Evolutionary conservation across 495 filamentous ascomycete species (phyloP).

Genomic region (Aspergillus taichungensis): DNA sequence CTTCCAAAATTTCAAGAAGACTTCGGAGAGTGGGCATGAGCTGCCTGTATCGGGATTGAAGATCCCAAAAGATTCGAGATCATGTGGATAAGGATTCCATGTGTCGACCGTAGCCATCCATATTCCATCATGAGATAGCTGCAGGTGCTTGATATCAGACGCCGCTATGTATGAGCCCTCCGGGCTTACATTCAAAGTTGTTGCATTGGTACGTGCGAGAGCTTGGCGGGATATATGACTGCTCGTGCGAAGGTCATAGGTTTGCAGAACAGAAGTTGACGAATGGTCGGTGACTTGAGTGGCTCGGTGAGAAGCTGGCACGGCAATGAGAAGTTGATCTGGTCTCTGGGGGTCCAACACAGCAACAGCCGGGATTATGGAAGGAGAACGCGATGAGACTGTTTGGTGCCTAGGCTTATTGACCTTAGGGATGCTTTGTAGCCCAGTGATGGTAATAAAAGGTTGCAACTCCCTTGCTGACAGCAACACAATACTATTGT

Average conservation of each 20-base stretch:
- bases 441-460: conserved; percentile 68
- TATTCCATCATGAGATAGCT: conserved; percentile 65
- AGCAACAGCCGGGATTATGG: conserved; percentile 15
- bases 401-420: conserved; percentile 2
- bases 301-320: conserved; percentile 41
- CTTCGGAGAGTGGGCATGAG: conserved; percentile 48
- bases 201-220: conserved; percentile 77
- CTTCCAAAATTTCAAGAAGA: conserved; percentile 85
- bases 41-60: conserved; percentile 24
- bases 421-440: conserved; percentile 48
- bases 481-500: conserved; percentile 82
- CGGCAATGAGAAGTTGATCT: conserved; percentile 52
- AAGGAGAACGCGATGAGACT: not conserved
- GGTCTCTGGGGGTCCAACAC: conserved; percentile 48
- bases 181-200: conserved; percentile 64
- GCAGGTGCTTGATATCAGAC: conserved; percentile 64
- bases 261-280: conserved; percentile 57
- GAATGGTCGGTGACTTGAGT: conserved; percentile 19
- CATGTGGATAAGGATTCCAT: conserved; percentile 66
- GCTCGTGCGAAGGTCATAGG: conserved; percentile 67
- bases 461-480: conserved; percentile 82
- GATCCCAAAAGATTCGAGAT: conserved; percentile 45
- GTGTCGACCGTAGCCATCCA: conserved; percentile 91
- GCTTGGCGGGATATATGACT: conserved; percentile 75
- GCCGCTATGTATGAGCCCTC: conserved; percentile 58